Conservation (phyloP, 164 flowering plant species). For the Dillenia suffruticosa region DNA sequence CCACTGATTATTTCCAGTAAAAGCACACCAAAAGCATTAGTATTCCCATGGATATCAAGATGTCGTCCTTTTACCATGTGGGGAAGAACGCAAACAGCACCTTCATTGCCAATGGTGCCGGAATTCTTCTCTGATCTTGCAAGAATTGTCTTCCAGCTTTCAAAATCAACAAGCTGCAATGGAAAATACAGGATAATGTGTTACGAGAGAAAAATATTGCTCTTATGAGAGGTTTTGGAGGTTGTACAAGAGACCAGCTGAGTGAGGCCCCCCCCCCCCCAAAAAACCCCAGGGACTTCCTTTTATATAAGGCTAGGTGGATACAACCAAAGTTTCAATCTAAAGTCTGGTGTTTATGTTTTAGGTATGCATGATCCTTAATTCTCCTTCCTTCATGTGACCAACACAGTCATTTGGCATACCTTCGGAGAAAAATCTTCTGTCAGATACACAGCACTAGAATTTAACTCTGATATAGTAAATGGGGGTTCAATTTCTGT, state of each 20-base stretch:
- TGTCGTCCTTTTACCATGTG: constrained; percentile 59
- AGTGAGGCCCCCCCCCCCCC: too few species aligned
- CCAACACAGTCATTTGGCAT: neutral
- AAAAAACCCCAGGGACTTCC: too few species aligned
- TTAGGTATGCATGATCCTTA: too few species aligned
- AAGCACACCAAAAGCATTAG: constrained; percentile 74
- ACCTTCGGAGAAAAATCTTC: constrained; percentile 97
- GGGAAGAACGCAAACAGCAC: constrained; percentile 50
- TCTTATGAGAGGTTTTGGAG: too few species aligned
- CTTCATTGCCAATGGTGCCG: constrained; percentile 46
- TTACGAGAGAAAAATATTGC: too few species aligned
- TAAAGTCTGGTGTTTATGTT: too few species aligned
- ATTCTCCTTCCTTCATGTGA: too few species aligned
- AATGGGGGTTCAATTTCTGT: constrained; percentile 78
- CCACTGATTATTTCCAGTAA: constrained; percentile 86
- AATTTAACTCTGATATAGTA: constrained; percentile 68
- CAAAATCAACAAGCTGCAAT: constrained; percentile 86
- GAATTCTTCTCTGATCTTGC: constrained; percentile 75
- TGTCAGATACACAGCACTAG: constrained; percentile 76
- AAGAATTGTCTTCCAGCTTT: constrained; percentile 80
- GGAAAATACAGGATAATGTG: neutral
- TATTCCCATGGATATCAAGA: constrained; percentile 65
- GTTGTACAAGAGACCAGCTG: too few species aligned
- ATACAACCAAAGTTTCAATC: too few species aligned
- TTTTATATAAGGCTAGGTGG: too few species aligned